phyloP scores from a whole-genome alignment of 192 early-diverging fungal genomes.

The Entophlyctis helioformis region DNA sequence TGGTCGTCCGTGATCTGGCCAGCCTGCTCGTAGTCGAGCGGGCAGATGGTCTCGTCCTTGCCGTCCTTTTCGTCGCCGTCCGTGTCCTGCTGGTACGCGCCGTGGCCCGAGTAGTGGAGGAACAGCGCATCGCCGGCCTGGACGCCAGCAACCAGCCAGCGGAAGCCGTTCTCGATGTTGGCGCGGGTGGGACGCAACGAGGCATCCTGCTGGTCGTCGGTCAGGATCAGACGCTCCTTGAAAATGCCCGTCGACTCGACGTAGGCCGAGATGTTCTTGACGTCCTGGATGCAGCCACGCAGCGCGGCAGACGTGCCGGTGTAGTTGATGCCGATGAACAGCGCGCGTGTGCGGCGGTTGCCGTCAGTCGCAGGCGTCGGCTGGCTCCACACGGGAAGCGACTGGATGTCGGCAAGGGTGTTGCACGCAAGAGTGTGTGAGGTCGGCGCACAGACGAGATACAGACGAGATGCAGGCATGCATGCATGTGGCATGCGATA shows the following conservation, averaged over 20 bases:
- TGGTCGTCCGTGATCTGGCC: slow-evolving; percentile 34
- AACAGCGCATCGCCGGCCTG: slow-evolving; percentile 31
- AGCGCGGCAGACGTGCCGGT: slow-evolving; percentile 14
- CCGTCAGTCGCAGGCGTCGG: too few species aligned
- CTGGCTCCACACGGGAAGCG: too few species aligned
- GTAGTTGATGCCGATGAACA: slow-evolving; percentile 42
- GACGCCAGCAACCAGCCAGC: slow-evolving; percentile 31
- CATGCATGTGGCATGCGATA: too few species aligned
- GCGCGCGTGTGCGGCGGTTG: too few species aligned
- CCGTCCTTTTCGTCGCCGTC: slow-evolving; percentile 32
- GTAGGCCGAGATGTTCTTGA: slow-evolving; percentile 23
- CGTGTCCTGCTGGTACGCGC: slow-evolving; percentile 21
- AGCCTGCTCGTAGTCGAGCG: slow-evolving; percentile 27
- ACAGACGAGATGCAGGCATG: too few species aligned
- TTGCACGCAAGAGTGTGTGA: too few species aligned
- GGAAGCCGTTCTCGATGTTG: slow-evolving; percentile 26
- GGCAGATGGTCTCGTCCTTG: slow-evolving; percentile 29
- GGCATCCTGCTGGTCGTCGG: slow-evolving; percentile 25
- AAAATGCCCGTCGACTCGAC: background rate
- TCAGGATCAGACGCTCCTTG: slow-evolving; percentile 17
- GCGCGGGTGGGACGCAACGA: slow-evolving; percentile 17
- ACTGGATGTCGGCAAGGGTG: too few species aligned
- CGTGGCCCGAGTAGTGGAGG: slow-evolving; percentile 39
- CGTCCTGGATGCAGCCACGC: slow-evolving; percentile 34
- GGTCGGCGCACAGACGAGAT: too few species aligned